Evolutionary conservation across 2,329 filamentous ascomycete species (phyloP), one percentile per base, ranked within the genome.

Genomic region (Aspergillus ibericus): DNA sequence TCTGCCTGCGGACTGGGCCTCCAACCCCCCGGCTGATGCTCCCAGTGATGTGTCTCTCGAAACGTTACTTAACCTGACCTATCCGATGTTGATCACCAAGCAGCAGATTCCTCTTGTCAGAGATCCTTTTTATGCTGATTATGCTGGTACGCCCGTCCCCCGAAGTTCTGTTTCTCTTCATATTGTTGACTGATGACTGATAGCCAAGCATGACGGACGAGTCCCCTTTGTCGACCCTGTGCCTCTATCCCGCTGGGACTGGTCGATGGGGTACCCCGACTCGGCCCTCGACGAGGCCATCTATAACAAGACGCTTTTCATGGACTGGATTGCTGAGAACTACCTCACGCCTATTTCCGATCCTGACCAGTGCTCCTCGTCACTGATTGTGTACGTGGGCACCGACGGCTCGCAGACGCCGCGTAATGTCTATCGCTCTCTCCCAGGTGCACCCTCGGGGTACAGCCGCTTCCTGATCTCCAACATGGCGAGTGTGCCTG

Each of bases 51-150:
- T 74, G 0, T 66, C 72, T 1, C 62, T 82, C 2, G 57, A 62
- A 0, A 66, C 50, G 68, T 4, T 68, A 42, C 59, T 61, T 16
- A 68, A 61, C 38, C 56, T 62, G 15, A 69, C 68, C 13, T 70
- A 67, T 22, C 38, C 63, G 3, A 68, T 63, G 32, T 54, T 69
- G 10, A 65, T 65, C 20, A 58, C 59, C 2, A 78, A 64, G 63
- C 75, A 80, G 63, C 82, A 82, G 61, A 77, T 70, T 10, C 67
- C 63, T n/a, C 75, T 77, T 2, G 71, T 84, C 20, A 75, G 78
- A 1, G 74, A 80, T 15, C 79, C 81, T 0, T 83, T 83, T 65
- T 82, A 81, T 58, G 72, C 70, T 4, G 80, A 81, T 62, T 84
- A 83, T 59, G 80, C 77, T 1, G 75, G 50, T 53, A 53, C 27